Evolutionary conservation across 306 rosid genomes (phyloP), one percentile per base, ranked within the genome.

Genomic region (Cucurbita argyrosperma): DNA sequence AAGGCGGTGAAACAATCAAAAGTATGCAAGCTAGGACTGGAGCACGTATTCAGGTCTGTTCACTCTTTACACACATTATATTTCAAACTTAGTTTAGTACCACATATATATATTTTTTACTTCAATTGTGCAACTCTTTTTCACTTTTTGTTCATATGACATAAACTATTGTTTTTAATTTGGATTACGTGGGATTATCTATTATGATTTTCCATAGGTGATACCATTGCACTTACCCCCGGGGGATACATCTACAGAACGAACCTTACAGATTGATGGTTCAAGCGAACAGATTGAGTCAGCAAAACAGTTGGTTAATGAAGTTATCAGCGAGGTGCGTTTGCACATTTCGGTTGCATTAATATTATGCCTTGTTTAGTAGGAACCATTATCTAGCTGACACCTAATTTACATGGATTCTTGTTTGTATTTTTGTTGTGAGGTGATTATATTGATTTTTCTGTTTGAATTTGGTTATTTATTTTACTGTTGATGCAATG

Each of bases 161-260:
- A 40, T 40, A n/a, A n/a, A 37, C 3, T 4, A 61, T 66, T 38
- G 51, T 53, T 53, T 72, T 40, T 5, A 30, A 70, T 35, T 52
- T 50, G 30, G 15, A 50, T 50, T 30, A 35, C 19, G 51, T n/a
- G 42, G 26, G 23, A 50, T 7, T 4, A 10, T 35, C 45, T 26
- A 50, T 38, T 49, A 30, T 81, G 45, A 74, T 89, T 84, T 72
- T 68, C 39, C 77, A 26, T 77, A 95, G 99, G 97, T 95, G 86
- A 91, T 95, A 82, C 99, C 97, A 50, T 81, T 95, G 81, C 99
- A 95, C 87, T 92, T 89, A 23, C 99, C 99, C 68, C 99, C 97
- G 23, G 99, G 99, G 66, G 99, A 95, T 79, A 72, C 91, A 46
- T 95, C 99, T 7, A 60, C 68, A 0, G 97, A 95, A 79, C 87